These are phyloP conservation scores for Cocos nucifera DNA, from an alignment of 176 grass and related monocot genomes.

Conservation along the genomic window DNA sequence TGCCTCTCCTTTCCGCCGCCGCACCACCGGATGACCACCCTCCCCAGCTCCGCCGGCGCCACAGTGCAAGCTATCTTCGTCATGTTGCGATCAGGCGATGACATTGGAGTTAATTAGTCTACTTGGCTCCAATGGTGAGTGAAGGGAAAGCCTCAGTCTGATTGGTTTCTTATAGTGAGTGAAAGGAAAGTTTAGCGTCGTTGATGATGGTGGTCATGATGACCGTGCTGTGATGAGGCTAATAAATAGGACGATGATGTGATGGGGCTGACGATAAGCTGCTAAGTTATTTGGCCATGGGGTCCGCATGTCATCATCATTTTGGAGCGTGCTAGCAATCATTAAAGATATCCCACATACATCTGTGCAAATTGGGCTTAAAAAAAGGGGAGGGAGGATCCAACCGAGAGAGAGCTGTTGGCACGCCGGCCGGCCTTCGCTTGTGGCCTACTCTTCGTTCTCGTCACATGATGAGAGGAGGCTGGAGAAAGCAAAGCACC, in stretches of 20 bases:
- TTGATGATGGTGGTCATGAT: slow-evolving; percentile 2
- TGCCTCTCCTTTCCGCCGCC: not conserved
- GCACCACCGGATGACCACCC: not conserved
- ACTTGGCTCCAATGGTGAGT: too few relatives aligned
- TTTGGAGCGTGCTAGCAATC: not conserved
- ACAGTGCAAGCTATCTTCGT: not conserved
- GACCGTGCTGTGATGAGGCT: not conserved
- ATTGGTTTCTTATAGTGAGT: not conserved
- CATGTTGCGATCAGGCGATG: not conserved
- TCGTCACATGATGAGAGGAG: slow-evolving; percentile 2
- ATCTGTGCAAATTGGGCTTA: not conserved
- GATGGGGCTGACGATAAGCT: not conserved
- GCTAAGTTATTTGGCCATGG: not conserved
- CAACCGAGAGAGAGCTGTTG: not conserved
- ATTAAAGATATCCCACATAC: not conserved
- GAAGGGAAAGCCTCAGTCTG: not conserved
- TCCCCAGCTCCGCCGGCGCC: not conserved
- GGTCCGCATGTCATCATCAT: slow-evolving; percentile 4
- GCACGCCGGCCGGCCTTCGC: not conserved
- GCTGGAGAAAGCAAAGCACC: not conserved
- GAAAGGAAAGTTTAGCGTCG: not conserved
- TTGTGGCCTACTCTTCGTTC: slow-evolving; percentile 3
- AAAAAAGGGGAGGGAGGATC: not conserved
- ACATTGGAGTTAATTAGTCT: too few relatives aligned
- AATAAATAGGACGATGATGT: not conserved